Conservation (phyloP, 106 monocot genomes). For the Platanthera zijinensis region DNA sequence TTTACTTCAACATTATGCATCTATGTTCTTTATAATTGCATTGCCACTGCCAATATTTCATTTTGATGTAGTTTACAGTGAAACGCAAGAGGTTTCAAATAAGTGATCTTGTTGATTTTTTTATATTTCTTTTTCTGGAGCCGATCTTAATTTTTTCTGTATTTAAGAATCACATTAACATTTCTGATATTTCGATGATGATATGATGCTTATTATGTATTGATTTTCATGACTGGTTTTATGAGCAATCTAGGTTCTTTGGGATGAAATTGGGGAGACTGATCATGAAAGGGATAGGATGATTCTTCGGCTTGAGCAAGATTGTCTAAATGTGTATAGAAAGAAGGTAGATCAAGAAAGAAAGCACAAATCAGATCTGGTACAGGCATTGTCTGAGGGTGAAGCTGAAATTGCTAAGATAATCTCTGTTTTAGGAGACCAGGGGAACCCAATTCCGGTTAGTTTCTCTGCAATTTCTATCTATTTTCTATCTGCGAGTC, state of each 20-base stretch:
- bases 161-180: not conserved
- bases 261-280: slow-evolving; percentile 84
- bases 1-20: not conserved
- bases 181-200: not conserved
- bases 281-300: slow-evolving; percentile 70
- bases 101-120: not conserved
- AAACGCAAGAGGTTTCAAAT: not conserved
- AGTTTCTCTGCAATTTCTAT: not conserved
- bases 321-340: slow-evolving; percentile 74
- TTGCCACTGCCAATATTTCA: not conserved
- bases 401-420: slow-evolving; percentile 58
- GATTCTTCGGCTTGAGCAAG: slow-evolving; percentile 73
- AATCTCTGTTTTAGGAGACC: slow-evolving; percentile 60
- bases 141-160: not conserved
- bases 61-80: not conserved
- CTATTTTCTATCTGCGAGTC: not conserved
- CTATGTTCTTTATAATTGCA: not conserved
- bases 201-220: not conserved
- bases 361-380: slow-evolving; percentile 67
- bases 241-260: slow-evolving; percentile 39
- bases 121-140: not conserved
- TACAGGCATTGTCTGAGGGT: slow-evolving; percentile 41
- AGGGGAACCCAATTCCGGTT: slow-evolving; percentile 37
- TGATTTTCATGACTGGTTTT: not conserved
- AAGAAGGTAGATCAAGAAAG: slow-evolving; percentile 69